phyloP scores from a whole-genome alignment of 164 flowering plant genomes.

The Platanus orientalis region DNA sequence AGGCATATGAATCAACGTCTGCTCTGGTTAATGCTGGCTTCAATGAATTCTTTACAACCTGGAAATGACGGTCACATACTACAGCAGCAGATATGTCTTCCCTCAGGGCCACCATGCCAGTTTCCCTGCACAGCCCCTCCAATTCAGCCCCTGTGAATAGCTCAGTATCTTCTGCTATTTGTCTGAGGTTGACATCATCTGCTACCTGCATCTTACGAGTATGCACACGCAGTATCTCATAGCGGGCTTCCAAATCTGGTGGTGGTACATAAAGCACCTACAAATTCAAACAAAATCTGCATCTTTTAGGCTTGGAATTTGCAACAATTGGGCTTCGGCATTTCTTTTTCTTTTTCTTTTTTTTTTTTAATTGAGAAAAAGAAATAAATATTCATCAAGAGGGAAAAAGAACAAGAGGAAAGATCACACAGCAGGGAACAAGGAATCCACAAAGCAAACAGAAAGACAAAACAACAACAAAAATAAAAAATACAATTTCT shows the following conservation, averaged over 20 bases:
- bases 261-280: constrained; percentile 95
- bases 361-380: too few species aligned
- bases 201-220: constrained; percentile 67
- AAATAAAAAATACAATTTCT: too few species aligned
- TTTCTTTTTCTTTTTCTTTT: too few species aligned
- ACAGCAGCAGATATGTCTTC: constrained; percentile 67
- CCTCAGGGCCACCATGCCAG: constrained; percentile 78
- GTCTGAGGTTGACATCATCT: constrained; percentile 61
- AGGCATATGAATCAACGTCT: constrained; percentile 46
- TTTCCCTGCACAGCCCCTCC: constrained; percentile 77
- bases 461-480: too few species aligned
- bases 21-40: constrained; percentile 56
- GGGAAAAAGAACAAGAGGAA: too few species aligned
- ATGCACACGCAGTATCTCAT: constrained; percentile 78
- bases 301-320: not conserved
- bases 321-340: not conserved
- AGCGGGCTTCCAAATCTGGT: constrained; percentile 77
- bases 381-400: too few species aligned
- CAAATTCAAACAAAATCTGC: constrained; percentile 4
- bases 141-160: constrained; percentile 93
- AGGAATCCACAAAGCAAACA: too few species aligned
- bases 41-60: constrained; percentile 41
- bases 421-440: too few species aligned
- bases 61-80: constrained; percentile 65
- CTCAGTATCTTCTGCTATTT: constrained; percentile 76